Evolutionary conservation across 345 rosid genomes (phyloP), one percentile per base, ranked within the genome.

Genomic region (Theobroma cacao): DNA sequence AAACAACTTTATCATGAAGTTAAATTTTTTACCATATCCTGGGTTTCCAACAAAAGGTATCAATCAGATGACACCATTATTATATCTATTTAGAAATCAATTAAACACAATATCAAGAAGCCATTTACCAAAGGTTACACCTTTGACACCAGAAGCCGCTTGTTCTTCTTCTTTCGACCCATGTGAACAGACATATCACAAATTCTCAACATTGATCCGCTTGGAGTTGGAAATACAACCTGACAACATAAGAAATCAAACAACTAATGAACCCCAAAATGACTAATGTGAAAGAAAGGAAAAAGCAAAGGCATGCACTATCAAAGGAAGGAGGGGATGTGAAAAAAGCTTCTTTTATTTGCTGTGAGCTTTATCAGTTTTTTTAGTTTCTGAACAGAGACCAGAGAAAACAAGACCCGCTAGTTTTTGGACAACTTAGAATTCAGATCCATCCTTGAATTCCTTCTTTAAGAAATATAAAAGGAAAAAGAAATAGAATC

Each of bases 221-320:
- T 47, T 48, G 20, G 40, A 7, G 47, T 48, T 47, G 59, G 38
- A 30, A 70, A 26, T 18, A 45, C 4, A 70, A 47, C 40, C 74
- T 70, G 74, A 70, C 9, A 70, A 45, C 58, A 48, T 70, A 48
- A 28, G 59, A 70, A 47, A 70, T 48, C 26, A 70, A 48, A 48
- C 26, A 70, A 28, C 15, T 31, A 47, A 48, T 70, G 13, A 48
- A 31, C 74, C 74, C 36, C 24, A 17, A 30, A 26, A 48, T 70
- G 59, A 9, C 15, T 18, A 3, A 26, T 0, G 14, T 11, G 33
- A 3, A 60, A 60, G 14, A 2, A 0, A 24, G 18, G 64, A 48
- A 15, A 69, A 70, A 26, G 8, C 22, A 70, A 70, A 48, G 58
- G 59, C 15, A 68, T 15, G 71, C 31, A 67, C 43, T 67, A 41